Base-by-base conservation (phyloP, 2,329 filamentous ascomycete genomes). In the Alternaria brassicae region DNA sequence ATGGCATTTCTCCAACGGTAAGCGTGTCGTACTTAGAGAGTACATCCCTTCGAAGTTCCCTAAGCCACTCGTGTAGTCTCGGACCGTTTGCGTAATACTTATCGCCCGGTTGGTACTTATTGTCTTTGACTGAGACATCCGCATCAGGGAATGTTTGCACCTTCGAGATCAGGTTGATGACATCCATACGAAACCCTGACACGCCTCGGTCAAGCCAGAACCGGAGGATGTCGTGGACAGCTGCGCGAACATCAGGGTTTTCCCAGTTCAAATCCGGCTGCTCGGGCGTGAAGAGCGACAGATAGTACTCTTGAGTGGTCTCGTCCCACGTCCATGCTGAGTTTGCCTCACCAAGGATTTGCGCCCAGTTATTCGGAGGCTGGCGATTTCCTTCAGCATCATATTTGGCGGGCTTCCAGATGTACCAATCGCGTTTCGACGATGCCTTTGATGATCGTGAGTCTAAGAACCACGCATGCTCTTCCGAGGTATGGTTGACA, bases 191-290 rank as follows among this genome's bases (percentile, higher is more conserved):
- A 66, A 81, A 82, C 15, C 80, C 80, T 2, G 77, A 76, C 0
- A 88, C 87, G 1, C 91, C 91, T 34, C 86, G 86, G 49, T 91
- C 82, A 1, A 95, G 84, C 92, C 92, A 96, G 75, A 93, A 95
- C 27, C 85, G 84, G 81, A 93, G 89, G 3, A 90, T 83, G 21
- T 89, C 82, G 71, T 92, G 90, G 2, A 93, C 87, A 0, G 90
- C 91, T 27, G 85, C 80, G 17, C 90, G 84, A 0, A 90, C 85
- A 6, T 84, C 85, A 0, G 83, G 82, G 53, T 89, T 90, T 69
- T 93, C 90, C 91, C 91, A 95, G 77, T 95, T 95, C 4, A 95
- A 81, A 69, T 95, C 92, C 0, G 92, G 91, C 72, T 94, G 91
- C 63, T 91, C 87, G 6, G 84, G 85, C 1, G 89, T 88, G 73